Base-by-base conservation (phyloP, 768 basidiomycete species). In the Imleria badia region DNA sequence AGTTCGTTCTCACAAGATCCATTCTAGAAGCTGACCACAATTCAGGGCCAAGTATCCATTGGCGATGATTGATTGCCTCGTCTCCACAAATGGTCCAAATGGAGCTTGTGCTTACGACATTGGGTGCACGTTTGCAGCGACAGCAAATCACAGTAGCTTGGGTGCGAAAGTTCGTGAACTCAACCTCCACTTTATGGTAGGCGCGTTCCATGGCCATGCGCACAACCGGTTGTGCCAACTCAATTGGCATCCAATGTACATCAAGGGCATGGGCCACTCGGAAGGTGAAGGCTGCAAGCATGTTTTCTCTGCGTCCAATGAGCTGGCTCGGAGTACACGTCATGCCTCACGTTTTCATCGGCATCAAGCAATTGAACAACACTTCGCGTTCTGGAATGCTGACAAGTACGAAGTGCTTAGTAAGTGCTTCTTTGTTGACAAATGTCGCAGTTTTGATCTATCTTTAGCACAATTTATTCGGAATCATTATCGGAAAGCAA, bases 31-130 rank as follows among this genome's bases (percentile, higher is more conserved):
- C n/a, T n/a, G n/a, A n/a, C n/a, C n/a, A n/a, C n/a, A n/a, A n/a
- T n/a, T 20, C 19, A 45, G 55, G 2, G 40, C 29, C 3, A 56
- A 56, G 19, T 51, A 56, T 6, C 49, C n/a, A 0, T n/a, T 58
- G 1, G 52, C 48, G 1, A 48, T 49, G 1, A n/a, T 53, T 2
- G 10, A 45, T 2, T 6, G 1, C 6, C 20, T 29, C 1, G 26
- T 43, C 17, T 31, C 10, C 0, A 17, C 9, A 2, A 47, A 46
- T 36, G 49, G 41, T 3, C 2, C 13, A 1, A 30, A 47, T 29
- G 22, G 31, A 5, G 23, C 12, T 5, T 22, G 22, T 14, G 6
- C 19, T 7, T 47, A 56, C 9, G 11, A 56, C 7, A 51, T 56
- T 11, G 50, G 45, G 1, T 56, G 45, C 12, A 17, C 30, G 0